phyloP scores from a whole-genome alignment of 352 stramenopile species.

The Sclerospora graminicola region DNA sequence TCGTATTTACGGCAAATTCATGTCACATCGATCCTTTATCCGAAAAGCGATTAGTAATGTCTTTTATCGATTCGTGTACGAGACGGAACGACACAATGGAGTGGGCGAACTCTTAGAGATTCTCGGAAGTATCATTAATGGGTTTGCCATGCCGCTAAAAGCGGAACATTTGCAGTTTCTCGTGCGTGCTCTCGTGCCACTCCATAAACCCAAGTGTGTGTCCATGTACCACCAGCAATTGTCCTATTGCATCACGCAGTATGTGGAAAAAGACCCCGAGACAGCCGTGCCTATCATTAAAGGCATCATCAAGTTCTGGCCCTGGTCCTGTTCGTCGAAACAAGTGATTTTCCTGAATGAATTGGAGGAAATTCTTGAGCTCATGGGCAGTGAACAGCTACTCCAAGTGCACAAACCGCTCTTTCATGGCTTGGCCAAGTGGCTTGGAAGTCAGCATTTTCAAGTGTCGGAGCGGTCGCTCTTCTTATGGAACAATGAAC shows the following conservation, averaged over 20 bases:
- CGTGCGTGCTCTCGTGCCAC: constrained; percentile 90
- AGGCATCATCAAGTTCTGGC: constrained; percentile 93
- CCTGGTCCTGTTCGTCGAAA: constrained; percentile 91
- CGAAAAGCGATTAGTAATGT: constrained; percentile 96
- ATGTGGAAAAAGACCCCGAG: constrained; percentile 98
- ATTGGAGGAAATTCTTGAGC: constrained; percentile 97
- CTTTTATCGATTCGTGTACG: constrained; percentile 99
- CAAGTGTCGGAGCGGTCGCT: constrained; percentile 94
- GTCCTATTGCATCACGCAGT: constrained; percentile 99
- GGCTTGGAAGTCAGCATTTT: constrained; percentile 93
- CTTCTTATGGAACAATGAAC: constrained; percentile 99
- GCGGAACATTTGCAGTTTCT: constrained; percentile 96
- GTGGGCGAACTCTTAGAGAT: constrained; percentile 98
- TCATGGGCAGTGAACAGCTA: constrained; percentile 83
- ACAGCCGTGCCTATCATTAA: constrained; percentile 92
- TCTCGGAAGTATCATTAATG: constrained; percentile 97
- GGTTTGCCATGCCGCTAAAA: constrained; percentile 98
- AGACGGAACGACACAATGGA: constrained; percentile 93
- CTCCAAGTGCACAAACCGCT: constrained; percentile 68
- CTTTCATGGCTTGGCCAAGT: constrained; percentile 76
- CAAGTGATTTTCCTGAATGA: constrained; percentile 97
- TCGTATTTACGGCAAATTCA: constrained; percentile 99
- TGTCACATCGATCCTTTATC: constrained; percentile 97
- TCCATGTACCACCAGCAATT: constrained; percentile 98
- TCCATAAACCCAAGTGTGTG: constrained; percentile 97